Evolutionary conservation across 345 rosid genomes (phyloP), one percentile per base, ranked within the genome.

Genomic region (Sonneratia caseolaris): DNA sequence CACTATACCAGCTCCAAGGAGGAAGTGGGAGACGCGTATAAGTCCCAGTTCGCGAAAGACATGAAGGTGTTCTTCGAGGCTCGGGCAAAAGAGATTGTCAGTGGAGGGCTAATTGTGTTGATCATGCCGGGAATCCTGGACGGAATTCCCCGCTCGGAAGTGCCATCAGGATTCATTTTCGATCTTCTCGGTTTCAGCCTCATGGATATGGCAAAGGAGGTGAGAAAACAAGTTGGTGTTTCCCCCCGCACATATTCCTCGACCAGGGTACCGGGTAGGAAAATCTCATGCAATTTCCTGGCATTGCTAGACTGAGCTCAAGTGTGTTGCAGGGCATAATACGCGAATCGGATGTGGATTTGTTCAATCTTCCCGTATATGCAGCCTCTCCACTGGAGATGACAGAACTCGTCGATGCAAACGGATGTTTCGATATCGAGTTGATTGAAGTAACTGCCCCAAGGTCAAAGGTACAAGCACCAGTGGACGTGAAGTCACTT

Each of bases 91-190:
- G 86, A 86, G 71, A 47, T 86, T 11, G 85, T 76, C 32, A 18
- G 74, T 1, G 86, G 90, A 18, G 88, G 88, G 19, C 65, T 86
- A 51, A n/a, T 86, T 73, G 78, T 78, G 4, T 64, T 86, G 21
- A 66, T 86, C n/a, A 70, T 80, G 35, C 76, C 82, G 3, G 76
- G 79, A 72, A 64, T 73, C 2, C 74, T 72, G 0, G 74, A 76
- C 64, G 82, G 79, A 38, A 72, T 75, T 66, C 64, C 74, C 22
- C 51, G 65, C 73, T 81, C 82, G n/a, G 79, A 71, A 59, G 56
- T 68, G 10, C 69, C 75, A 66, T 68, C 59, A 4, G 86, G 84
- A 6, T 22, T 82, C 66, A 61, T 78, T 61, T 76, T 51, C 61
- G 74, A 74, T 70, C 49, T 73, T 72, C 59, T 84, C 56, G 85